Conservation (phyloP, 306 rosid genomes). For the Canavalia ensiformis region DNA sequence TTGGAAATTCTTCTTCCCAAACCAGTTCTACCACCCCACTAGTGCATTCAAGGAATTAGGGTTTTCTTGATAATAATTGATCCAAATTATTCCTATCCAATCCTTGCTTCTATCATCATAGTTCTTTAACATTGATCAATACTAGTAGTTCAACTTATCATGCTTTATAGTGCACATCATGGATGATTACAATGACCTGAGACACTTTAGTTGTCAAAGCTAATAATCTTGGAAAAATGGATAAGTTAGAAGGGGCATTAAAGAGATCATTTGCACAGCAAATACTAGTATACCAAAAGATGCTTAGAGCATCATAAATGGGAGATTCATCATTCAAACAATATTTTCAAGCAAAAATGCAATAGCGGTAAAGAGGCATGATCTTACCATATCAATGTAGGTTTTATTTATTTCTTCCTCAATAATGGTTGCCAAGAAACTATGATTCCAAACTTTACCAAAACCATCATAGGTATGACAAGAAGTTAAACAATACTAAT, state of each 20-base stretch:
- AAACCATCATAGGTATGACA: slow-evolving; percentile 81
- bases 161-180: slow-evolving; percentile 79
- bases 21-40: too few species aligned
- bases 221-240: slow-evolving; percentile 69
- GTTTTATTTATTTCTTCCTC: slow-evolving; percentile 60
- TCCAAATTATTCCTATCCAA: too few species aligned
- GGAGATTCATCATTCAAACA: slow-evolving; percentile 10
- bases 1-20: too few species aligned
- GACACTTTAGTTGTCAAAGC: slow-evolving; percentile 82
- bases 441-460: slow-evolving; percentile 79
- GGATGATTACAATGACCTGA: slow-evolving; percentile 93
- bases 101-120: too few species aligned
- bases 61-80: too few species aligned
- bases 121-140: slow-evolving; percentile 36
- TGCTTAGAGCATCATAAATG: slow-evolving; percentile 41
- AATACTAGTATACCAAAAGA: slow-evolving; percentile 19
- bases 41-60: too few species aligned
- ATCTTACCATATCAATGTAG: slow-evolving; percentile 73
- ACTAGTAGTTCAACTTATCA: slow-evolving; percentile 59
- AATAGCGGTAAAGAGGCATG: slow-evolving; percentile 8
- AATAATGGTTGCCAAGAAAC: slow-evolving; percentile 66
- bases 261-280: slow-evolving; percentile 3
- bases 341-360: slow-evolving; percentile 17
- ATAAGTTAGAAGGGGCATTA: slow-evolving; percentile 30
- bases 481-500: slow-evolving; percentile 38